These are phyloP conservation scores for Fistulina hepatica DNA, from an alignment of 1,284 basidiomycete species.

Conservation along the genomic window DNA sequence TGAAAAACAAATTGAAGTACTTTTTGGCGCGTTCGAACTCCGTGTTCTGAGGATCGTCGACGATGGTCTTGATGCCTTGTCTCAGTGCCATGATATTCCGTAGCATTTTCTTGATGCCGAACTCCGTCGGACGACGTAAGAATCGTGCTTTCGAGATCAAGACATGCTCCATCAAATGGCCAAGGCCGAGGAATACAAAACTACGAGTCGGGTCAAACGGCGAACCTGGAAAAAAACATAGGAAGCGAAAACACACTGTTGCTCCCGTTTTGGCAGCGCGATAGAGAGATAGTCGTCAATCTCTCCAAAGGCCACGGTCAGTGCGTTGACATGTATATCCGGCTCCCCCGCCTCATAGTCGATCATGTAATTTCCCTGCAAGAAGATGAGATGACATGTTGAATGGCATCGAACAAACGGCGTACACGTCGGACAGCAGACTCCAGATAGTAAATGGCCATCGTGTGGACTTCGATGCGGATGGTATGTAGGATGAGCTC, in stretches of 20 bases:
- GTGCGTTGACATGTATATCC: conserved; percentile 81
- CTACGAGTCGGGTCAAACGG: conserved; percentile 25
- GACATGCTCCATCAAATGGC: conserved; percentile 78
- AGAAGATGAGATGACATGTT: conserved; percentile 1
- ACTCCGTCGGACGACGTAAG: conserved; percentile 62
- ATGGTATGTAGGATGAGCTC: conserved; percentile 84
- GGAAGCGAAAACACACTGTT: conserved; percentile 39
- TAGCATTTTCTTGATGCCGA: conserved; percentile 82
- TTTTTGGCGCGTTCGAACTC: conserved; percentile 68
- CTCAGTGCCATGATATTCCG: conserved; percentile 89
- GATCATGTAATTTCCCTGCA: conserved; percentile 72
- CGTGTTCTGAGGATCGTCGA: conserved; percentile 46
- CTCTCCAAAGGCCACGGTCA: conserved; percentile 74
- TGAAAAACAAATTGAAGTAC: conserved; percentile 74
- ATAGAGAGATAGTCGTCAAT: conserved; percentile 63
- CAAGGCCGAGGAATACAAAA: conserved; percentile 82
- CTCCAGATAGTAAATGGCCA: conserved; percentile 75
- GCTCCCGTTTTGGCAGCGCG: conserved; percentile 53
- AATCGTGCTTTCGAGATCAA: conserved; percentile 68
- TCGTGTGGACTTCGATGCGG: conserved; percentile 80
- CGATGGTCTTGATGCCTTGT: conserved; percentile 81
- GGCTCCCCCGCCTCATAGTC: conserved; percentile 82
- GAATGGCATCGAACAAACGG: conserved; percentile 6
- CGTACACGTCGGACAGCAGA: conserved; percentile 66
- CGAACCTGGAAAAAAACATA: neutral